phyloP scores from a whole-genome alignment of 2,329 filamentous ascomycete genomes.

The Apiospora saccharicola region DNA sequence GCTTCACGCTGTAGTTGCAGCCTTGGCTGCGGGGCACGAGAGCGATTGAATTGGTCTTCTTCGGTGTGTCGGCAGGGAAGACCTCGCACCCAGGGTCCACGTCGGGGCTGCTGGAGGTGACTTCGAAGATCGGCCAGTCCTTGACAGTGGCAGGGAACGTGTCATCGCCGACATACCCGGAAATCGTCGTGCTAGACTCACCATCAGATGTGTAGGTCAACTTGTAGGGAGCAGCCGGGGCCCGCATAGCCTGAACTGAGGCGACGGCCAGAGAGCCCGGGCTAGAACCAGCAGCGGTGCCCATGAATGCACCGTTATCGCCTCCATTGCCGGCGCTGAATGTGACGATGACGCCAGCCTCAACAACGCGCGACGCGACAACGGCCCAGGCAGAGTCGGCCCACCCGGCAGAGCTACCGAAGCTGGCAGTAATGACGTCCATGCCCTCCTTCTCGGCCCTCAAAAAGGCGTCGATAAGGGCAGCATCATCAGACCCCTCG shows the following conservation, averaged over 20 bases:
- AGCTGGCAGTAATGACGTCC: conserved; percentile 28
- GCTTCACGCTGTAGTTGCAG: neutral
- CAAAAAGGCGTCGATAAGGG: conserved; percentile 48
- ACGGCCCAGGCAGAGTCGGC: conserved; percentile 25
- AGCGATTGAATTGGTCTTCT: neutral
- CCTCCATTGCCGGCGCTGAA: conserved; percentile 29
- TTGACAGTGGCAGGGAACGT: neutral
- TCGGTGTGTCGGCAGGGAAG: conserved; percentile 1
- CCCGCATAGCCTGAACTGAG: neutral
- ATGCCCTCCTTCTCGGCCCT: conserved; percentile 49
- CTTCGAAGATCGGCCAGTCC: conserved; percentile 1
- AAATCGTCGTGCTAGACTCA: neutral
- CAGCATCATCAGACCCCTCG: conserved; percentile 43
- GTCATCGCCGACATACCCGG: conserved; percentile 7
- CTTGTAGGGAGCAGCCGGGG: neutral
- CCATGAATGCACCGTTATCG: neutral
- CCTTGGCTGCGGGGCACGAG: neutral
- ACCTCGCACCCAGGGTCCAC: neutral
- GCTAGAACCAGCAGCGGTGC: neutral
- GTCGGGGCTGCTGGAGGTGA: neutral
- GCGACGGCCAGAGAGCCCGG: neutral
- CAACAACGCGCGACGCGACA: conserved; percentile 26
- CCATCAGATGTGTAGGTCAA: conserved; percentile 4
- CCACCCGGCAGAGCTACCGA: conserved; percentile 26
- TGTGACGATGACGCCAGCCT: conserved; percentile 28